Conservation (phyloP, 2,329 filamentous ascomycete genomes). For the Venturiaceae sp. region DNA sequence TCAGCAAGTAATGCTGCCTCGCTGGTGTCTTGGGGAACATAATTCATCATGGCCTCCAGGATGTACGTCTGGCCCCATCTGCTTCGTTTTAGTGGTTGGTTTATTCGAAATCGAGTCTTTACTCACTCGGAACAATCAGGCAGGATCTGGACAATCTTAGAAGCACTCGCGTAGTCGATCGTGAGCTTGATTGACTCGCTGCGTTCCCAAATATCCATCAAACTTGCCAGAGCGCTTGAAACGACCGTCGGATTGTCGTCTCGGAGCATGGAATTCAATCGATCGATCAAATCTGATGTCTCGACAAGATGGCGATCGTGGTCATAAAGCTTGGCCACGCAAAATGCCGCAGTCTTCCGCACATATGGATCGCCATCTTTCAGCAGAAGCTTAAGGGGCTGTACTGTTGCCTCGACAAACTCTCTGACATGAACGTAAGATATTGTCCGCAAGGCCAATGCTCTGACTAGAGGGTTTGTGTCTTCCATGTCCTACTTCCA, state of each 20-base stretch:
- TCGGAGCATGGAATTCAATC: constrained; percentile 77
- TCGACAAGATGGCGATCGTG: constrained; percentile 89
- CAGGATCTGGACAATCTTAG: constrained; percentile 94
- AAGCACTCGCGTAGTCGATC: constrained; percentile 94
- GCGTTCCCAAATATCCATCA: constrained; percentile 98
- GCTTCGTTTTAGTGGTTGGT: constrained; percentile 12
- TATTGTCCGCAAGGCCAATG: constrained; percentile 85
- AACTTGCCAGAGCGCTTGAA: constrained; percentile 76
- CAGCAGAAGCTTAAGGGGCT: constrained; percentile 72
- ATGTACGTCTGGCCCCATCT: constrained; percentile 99
- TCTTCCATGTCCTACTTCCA: constrained; percentile 73
- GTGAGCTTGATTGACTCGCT: constrained; percentile 97
- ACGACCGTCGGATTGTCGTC: constrained; percentile 98
- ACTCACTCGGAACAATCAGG: constrained; percentile 93
- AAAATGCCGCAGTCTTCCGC: constrained; percentile 92
- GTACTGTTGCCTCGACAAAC: constrained; percentile 84
- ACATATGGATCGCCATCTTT: constrained; percentile 90
- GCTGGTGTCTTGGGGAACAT: constrained; percentile 81
- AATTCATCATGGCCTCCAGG: constrained; percentile 93
- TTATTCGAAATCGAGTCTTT: constrained; percentile 3
- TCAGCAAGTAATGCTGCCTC: constrained; percentile 88
- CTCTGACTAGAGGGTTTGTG: constrained; percentile 81
- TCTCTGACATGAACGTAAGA: constrained; percentile 96
- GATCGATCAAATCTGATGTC: constrained; percentile 81
- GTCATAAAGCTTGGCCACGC: constrained; percentile 95